Percentiles rank a stretch among this genome's conserved stretches.
Evolutionary conservation across 2,329 filamentous ascomycete genomes (phyloP).

Genomic region (Venturia asperata): DNA sequence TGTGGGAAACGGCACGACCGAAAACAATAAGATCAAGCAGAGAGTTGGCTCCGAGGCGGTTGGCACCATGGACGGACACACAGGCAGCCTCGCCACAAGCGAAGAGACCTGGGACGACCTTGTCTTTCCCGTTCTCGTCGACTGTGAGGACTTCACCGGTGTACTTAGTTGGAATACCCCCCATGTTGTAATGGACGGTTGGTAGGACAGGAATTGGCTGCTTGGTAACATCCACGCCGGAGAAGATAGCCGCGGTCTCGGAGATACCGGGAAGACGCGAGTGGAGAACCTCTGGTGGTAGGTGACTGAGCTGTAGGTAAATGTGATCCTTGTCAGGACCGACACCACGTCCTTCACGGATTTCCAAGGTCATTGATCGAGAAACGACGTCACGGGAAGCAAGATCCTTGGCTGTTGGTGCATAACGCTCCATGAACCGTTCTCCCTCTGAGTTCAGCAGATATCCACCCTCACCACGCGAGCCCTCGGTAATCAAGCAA

Average conservation of each 20-base stretch:
- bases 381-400: conserved; percentile 94
- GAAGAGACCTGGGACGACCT: conserved; percentile 90
- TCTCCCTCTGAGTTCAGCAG: conserved; percentile 96
- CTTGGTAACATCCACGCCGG: conserved; percentile 94
- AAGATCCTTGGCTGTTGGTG: conserved; percentile 95
- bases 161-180: conserved; percentile 95
- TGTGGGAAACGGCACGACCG: conserved; percentile 93
- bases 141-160: conserved; percentile 91
- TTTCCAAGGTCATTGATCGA: conserved; percentile 97
- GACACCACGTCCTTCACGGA: conserved; percentile 93
- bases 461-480: conserved; percentile 96
- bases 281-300: conserved; percentile 84
- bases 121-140: conserved; percentile 77
- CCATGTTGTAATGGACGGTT: conserved; percentile 99
- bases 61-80: conserved; percentile 96
- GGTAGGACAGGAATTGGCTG: conserved; percentile 94
- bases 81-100: conserved; percentile 96
- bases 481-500: conserved; percentile 95
- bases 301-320: conserved; percentile 93
- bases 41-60: conserved; percentile 96
- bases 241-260: conserved; percentile 94
- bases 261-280: conserved; percentile 98
- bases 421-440: conserved; percentile 99
- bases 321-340: conserved; percentile 97
- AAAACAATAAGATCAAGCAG: conserved; percentile 97